Conservation (phyloP, 345 rosid genomes). For the Erucastrum elatum region DNA sequence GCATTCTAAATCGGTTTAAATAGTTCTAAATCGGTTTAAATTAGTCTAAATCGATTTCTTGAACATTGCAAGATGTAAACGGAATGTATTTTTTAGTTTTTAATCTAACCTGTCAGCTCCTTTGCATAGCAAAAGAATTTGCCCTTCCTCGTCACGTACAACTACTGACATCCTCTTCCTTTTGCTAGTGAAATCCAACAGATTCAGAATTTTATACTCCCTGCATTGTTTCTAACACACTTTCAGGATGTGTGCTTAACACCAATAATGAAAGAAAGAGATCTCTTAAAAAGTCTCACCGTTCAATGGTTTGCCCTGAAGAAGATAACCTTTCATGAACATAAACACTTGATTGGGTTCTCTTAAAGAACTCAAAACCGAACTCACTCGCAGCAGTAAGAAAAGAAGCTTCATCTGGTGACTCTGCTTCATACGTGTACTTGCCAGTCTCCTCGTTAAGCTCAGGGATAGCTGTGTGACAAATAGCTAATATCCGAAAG, state of each 20-base stretch:
- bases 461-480: conserved; percentile 97
- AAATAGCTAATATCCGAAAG: conserved; percentile 75
- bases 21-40: too few relatives aligned
- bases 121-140: conserved; percentile 83
- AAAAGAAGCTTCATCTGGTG: conserved; percentile 94
- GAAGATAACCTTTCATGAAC: conserved; percentile 57
- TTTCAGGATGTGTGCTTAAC: conserved; percentile 27
- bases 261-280: not conserved
- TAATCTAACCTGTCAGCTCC: conserved; percentile 86
- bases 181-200: conserved; percentile 95
- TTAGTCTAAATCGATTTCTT: too few relatives aligned
- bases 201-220: conserved; percentile 86
- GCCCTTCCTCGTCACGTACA: conserved; percentile 71
- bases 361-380: conserved; percentile 81
- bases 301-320: conserved; percentile 59
- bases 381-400: conserved; percentile 93
- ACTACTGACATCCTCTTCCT: conserved; percentile 96
- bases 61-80: not conserved
- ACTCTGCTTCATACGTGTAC: conserved; percentile 84
- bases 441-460: conserved; percentile 71
- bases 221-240: conserved; percentile 49
- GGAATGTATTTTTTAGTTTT: conserved; percentile 1
- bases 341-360: conserved; percentile 85
- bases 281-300: conserved; percentile 47
- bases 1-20: too few relatives aligned